Percentiles rank a stretch among this genome's conserved stretches.
Evolutionary conservation across 345 rosid species (phyloP).

Genomic region (Arabis hirsuta): DNA sequence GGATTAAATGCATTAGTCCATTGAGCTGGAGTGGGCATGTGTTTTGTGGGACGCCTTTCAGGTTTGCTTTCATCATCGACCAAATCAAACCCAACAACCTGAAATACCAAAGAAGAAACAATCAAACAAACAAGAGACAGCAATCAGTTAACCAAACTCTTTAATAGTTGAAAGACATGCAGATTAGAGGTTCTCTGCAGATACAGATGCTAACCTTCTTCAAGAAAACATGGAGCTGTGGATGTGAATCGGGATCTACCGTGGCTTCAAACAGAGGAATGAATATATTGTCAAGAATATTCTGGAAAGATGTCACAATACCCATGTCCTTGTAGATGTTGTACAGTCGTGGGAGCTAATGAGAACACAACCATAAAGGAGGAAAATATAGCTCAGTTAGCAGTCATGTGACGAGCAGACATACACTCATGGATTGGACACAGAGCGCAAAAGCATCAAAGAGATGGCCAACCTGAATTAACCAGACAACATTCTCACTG

Average conservation of each 20-base stretch:
- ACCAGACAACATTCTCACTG: slow-evolving; percentile 98
- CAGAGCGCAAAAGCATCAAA: slow-evolving; percentile 21
- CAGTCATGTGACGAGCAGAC: slow-evolving; percentile 12
- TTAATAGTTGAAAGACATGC: slow-evolving; percentile 8
- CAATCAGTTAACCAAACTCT: not conserved
- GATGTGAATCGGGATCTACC: slow-evolving; percentile 97
- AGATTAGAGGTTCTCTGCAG: not conserved
- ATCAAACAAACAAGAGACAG: slow-evolving; percentile 2
- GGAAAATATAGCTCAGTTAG: slow-evolving; percentile 18
- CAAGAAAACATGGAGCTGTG: slow-evolving; percentile 95
- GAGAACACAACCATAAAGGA: slow-evolving; percentile 20
- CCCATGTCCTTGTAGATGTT: slow-evolving; percentile 99
- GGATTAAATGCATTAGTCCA: slow-evolving; percentile 99
- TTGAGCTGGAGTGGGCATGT: slow-evolving; percentile 99
- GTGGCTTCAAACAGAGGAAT: slow-evolving; percentile 98
- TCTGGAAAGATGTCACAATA: slow-evolving; percentile 97
- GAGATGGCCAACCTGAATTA: slow-evolving; percentile 79
- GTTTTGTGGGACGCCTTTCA: slow-evolving; percentile 99
- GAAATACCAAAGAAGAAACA: slow-evolving; percentile 37
- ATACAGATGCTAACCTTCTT: slow-evolving; percentile 68
- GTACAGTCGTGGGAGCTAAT: slow-evolving; percentile 95
- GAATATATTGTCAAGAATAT: slow-evolving; percentile 96
- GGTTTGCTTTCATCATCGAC: slow-evolving; percentile 99
- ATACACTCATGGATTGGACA: not conserved
- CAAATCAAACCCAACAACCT: slow-evolving; percentile 99